A percentile compares a stretch with the other conserved stretches of the same genome.
phyloP scores from a whole-genome alignment of 257 asterid genomes.

The Ilex asprella region DNA sequence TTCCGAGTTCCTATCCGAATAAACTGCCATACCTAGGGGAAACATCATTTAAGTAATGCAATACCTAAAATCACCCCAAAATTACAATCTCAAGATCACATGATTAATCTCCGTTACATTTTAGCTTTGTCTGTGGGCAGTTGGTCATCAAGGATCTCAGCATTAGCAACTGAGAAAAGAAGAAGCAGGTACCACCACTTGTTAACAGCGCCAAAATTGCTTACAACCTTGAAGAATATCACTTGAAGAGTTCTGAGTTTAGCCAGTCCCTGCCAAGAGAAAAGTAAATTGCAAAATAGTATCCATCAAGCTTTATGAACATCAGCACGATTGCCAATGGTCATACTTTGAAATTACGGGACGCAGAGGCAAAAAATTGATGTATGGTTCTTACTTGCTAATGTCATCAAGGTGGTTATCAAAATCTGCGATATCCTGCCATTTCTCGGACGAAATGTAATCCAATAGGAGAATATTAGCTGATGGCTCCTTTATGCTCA shows the following conservation, averaged over 20 bases:
- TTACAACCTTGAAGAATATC: slow-evolving; percentile 6
- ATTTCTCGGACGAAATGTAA: slow-evolving; percentile 75
- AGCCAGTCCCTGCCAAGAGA: slow-evolving; percentile 66
- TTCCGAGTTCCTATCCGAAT: too few species aligned
- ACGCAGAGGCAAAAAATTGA: not conserved
- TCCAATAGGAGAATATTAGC: slow-evolving; percentile 75
- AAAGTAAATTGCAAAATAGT: slow-evolving; percentile 6
- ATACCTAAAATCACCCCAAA: not conserved
- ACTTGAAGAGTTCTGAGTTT: slow-evolving; percentile 58
- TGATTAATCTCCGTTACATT: not conserved
- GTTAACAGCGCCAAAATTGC: not conserved
- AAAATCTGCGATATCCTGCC: slow-evolving; percentile 71
- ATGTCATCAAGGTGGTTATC: slow-evolving; percentile 95
- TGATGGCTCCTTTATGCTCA: slow-evolving; percentile 69
- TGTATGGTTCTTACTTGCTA: slow-evolving; percentile 56
- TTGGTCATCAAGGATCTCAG: not conserved
- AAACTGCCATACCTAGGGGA: too few species aligned
- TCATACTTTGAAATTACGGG: not conserved
- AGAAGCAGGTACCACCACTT: not conserved
- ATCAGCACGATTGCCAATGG: not conserved
- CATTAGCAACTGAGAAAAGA: not conserved
- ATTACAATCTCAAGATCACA: not conserved
- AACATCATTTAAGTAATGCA: too few species aligned
- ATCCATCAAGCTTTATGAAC: not conserved
- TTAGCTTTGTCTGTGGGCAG: not conserved